A percentile compares a stretch with the other conserved stretches of the same genome.
Evolutionary conservation across 2,329 filamentous ascomycete species (phyloP).

Genomic region (Coniochaeta hoffmannii): DNA sequence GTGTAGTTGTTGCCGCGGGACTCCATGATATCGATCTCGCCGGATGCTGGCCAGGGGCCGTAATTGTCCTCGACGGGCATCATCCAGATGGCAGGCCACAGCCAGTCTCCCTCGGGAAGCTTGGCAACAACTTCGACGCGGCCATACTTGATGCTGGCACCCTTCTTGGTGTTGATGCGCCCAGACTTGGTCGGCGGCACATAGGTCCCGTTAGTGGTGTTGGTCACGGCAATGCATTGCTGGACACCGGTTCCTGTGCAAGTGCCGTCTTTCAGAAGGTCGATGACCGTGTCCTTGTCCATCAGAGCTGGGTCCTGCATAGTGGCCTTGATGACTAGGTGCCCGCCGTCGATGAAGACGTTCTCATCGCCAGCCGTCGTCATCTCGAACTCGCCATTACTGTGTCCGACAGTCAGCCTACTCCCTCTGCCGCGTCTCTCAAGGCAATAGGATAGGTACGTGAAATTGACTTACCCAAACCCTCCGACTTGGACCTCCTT

Average conservation of each 20-base stretch:
- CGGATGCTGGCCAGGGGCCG: conserved; percentile 69
- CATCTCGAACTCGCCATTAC: conserved; percentile 75
- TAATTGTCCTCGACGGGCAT: conserved; percentile 66
- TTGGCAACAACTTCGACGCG: conserved; percentile 74
- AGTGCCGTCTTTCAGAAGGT: conserved; percentile 57
- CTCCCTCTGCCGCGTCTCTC: too few species aligned
- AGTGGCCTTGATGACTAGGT: conserved; percentile 69
- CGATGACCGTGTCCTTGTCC: conserved; percentile 57
- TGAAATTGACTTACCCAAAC: conserved; percentile 53
- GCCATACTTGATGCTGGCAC: conserved; percentile 69
- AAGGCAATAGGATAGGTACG: not conserved
- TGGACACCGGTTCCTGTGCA: conserved; percentile 56
- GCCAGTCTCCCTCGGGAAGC: conserved; percentile 72
- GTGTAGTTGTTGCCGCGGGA: conserved; percentile 76
- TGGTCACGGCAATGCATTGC: conserved; percentile 65
- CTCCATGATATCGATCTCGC: conserved; percentile 79
- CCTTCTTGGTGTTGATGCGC: conserved; percentile 67
- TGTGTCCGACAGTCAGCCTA: conserved; percentile 19
- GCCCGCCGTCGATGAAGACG: conserved; percentile 61
- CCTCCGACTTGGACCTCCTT: conserved; percentile 70
- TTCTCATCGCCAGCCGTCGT: conserved; percentile 69
- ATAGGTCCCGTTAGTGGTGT: conserved; percentile 69
- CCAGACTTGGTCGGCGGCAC: conserved; percentile 72
- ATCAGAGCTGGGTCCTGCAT: conserved; percentile 63
- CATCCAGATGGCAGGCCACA: conserved; percentile 93